Evolutionary conservation across 805 yeast genomes (phyloP).

Genomic region (Wickerhamiella azymoides): DNA sequence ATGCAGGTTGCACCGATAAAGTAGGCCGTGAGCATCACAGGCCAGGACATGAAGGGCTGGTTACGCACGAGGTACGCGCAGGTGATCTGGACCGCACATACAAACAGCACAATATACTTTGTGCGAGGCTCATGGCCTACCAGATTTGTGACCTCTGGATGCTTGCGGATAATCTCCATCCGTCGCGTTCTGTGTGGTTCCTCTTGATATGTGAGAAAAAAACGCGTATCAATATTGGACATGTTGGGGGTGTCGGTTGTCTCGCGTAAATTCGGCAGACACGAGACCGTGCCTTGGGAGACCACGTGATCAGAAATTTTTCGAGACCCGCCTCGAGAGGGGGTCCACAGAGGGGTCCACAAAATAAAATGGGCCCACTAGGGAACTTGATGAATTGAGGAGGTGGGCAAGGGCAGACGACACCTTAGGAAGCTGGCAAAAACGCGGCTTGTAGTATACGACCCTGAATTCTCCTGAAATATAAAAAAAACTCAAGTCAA

Average conservation of each 20-base stretch:
- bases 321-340: too few species aligned
- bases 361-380: too few species aligned
- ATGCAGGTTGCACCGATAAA: slow-evolving; percentile 74
- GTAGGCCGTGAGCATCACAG: slow-evolving; percentile 53
- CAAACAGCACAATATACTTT: slow-evolving; percentile 54
- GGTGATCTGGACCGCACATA: slow-evolving; percentile 53
- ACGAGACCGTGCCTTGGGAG: not conserved
- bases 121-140: slow-evolving; percentile 81
- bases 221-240: slow-evolving; percentile 22
- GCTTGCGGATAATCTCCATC: slow-evolving; percentile 52
- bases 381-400: too few species aligned
- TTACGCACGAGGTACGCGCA: slow-evolving; percentile 50
- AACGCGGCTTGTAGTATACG: too few species aligned
- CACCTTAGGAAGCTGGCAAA: too few species aligned
- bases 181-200: slow-evolving; percentile 75
- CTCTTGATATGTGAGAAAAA: slow-evolving; percentile 68
- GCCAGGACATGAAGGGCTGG: slow-evolving; percentile 37
- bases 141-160: slow-evolving; percentile 68
- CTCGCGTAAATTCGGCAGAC: not conserved
- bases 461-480: too few species aligned
- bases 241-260: not conserved
- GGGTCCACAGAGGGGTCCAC: too few species aligned
- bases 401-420: too few species aligned
- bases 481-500: too few species aligned
- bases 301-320: not conserved